Evolutionary conservation across 352 stramenopile genomes (phyloP), one percentile per base, ranked within the genome.

Genomic region (Phytophthora constricta): DNA sequence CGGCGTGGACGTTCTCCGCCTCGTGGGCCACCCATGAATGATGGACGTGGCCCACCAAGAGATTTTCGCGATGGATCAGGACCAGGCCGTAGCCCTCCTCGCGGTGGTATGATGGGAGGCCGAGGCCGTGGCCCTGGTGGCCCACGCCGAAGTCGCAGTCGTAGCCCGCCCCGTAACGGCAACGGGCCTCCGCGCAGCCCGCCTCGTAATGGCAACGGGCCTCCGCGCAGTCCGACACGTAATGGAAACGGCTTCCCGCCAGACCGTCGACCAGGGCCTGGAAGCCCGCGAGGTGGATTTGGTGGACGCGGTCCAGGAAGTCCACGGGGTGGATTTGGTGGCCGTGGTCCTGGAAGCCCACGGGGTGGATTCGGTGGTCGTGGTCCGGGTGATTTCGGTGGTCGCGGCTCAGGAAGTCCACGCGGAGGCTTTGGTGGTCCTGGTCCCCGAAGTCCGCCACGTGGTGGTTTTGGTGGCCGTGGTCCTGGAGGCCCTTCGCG

Each of bases 41-140:
- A 60, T 1, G 62, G 70, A 1, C 68, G 71, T 43, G 57, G 62
- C 7, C 59, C 67, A 27, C 46, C 48, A 51, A 56, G 62, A 58
- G 62, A 77, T 49, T 79, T 76, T 63, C 59, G 61, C 26, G 62
- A 73, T 42, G 52, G 70, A 8, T 63, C 48, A 4, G 62, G 63
- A 3, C 37, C 59, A 43, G 65, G 62, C 59, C 56, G 69, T 48
- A 59, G 70, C 20, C 72, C 65, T 62, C 70, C 76, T 33, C 58
- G 58, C 20, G 58, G 52, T 53, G 62, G 42, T 1, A 73, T 70
- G 50, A 72, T 66, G 55, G 65, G 50, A 7, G 56, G n/a, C n/a
- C n/a, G n/a, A n/a, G n/a, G 55, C 13, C 68, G 55, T 60, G 59
- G 63, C 4, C 54, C 58, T 49, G 58, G 71, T 33, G 61, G 57